These are phyloP conservation scores for Phyllosticta paracitricarpa DNA, from an alignment of 2,329 filamentous ascomycete species.

Conservation along the genomic window DNA sequence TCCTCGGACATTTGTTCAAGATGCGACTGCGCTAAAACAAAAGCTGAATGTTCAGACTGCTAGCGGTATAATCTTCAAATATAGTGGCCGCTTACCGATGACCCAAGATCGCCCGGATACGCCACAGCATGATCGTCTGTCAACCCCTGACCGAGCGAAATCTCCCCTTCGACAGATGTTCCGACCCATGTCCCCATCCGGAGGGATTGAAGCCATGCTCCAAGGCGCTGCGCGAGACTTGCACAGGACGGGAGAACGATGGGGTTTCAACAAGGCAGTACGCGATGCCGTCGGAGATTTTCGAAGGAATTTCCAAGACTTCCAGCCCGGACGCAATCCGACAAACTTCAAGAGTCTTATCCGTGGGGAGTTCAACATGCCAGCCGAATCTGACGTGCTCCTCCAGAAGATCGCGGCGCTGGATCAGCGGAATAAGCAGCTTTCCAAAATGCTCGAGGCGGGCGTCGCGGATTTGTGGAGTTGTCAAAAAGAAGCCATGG, in stretches of 20 bases:
- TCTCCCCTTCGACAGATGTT: slow-evolving; percentile 19
- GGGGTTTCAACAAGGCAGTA: slow-evolving; percentile 71
- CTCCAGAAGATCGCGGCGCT: slow-evolving; percentile 32
- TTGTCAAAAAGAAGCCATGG: slow-evolving; percentile 45
- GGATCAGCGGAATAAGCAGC: slow-evolving; percentile 55
- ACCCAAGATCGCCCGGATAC: slow-evolving; percentile 17
- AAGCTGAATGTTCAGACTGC: slow-evolving; percentile 56
- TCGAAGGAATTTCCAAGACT: slow-evolving; percentile 60
- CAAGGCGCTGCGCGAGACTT: slow-evolving; percentile 69
- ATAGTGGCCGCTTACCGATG: slow-evolving; percentile 41
- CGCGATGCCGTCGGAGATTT: slow-evolving; percentile 76
- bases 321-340: slow-evolving; percentile 39
- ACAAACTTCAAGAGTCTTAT: slow-evolving; percentile 23
- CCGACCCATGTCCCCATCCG: slow-evolving; percentile 21
- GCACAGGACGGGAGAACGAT: slow-evolving; percentile 61
- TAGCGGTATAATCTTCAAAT: slow-evolving; percentile 57
- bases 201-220: slow-evolving; percentile 56
- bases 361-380: slow-evolving; percentile 19
- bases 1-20: slow-evolving; percentile 72
- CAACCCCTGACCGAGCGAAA: slow-evolving; percentile 12
- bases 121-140: not conserved
- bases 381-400: slow-evolving; percentile 21
- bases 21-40: slow-evolving; percentile 65
- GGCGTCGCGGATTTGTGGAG: slow-evolving; percentile 54
- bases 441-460: slow-evolving; percentile 59